Conservation (phyloP, 768 basidiomycete species). For the Auricularia cornea region DNA sequence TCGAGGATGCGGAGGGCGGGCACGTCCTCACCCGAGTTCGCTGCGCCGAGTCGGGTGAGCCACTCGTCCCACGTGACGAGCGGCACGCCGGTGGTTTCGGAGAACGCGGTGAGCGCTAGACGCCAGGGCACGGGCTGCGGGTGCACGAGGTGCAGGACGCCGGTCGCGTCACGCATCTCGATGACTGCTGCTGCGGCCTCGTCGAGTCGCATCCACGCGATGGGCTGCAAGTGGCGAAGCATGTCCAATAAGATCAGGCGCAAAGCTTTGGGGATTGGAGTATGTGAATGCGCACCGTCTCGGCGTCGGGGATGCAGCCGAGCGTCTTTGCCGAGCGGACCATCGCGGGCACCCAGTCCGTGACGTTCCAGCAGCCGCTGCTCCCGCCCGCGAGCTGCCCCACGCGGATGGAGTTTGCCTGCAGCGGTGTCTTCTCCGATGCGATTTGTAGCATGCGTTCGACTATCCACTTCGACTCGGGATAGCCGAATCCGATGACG, state of each 20-base stretch:
- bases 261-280: too few species aligned
- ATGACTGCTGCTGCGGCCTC: constrained; percentile 17
- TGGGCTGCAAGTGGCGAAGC: too few species aligned
- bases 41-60: constrained; percentile 14
- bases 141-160: constrained; percentile 15
- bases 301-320: constrained; percentile 25
- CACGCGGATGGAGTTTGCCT: constrained; percentile 28
- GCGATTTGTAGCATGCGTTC: constrained; percentile 28
- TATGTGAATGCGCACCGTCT: too few species aligned
- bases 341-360: constrained; percentile 40
- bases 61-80: constrained; percentile 18
- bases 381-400: constrained; percentile 29
- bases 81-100: constrained; percentile 13
- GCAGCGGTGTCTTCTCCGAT: constrained; percentile 19
- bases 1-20: constrained; percentile 21
- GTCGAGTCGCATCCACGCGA: constrained; percentile 20
- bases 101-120: constrained; percentile 11
- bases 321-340: constrained; percentile 25
- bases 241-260: too few species aligned
- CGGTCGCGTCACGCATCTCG: constrained; percentile 15
- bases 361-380: constrained; percentile 32
- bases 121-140: constrained; percentile 16
- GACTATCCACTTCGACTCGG: constrained; percentile 36
- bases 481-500: constrained; percentile 27
- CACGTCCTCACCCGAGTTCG: not conserved